These are phyloP conservation scores for Saccharomycopsis capsularis DNA, from an alignment of 805 yeast genomes.

Conservation along the genomic window DNA sequence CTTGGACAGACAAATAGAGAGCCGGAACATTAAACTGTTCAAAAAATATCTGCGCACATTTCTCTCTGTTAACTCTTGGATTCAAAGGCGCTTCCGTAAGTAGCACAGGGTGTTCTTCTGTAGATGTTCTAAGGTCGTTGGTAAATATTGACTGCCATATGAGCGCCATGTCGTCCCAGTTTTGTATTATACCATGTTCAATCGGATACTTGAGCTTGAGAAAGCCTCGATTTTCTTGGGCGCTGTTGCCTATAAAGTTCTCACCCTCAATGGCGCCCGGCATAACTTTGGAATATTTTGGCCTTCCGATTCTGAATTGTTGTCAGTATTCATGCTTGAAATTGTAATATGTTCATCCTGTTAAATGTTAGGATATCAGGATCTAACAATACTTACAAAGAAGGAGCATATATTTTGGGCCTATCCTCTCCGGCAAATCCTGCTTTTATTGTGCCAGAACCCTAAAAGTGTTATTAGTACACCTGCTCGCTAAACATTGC, in stretches of 20 bases:
- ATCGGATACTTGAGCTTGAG: conserved; percentile 65
- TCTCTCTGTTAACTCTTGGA: conserved; percentile 54
- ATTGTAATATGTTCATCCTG: not conserved
- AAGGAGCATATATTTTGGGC: conserved; percentile 60
- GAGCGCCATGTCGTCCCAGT: conserved; percentile 84
- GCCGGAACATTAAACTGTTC: conserved; percentile 73
- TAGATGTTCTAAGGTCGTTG: conserved; percentile 46
- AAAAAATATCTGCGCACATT: conserved; percentile 56
- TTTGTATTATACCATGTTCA: conserved; percentile 65
- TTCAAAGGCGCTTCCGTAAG: conserved; percentile 87
- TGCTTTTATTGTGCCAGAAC: conserved; percentile 78
- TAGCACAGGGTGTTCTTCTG: conserved; percentile 82
- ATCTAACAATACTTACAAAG: conserved; percentile 33
- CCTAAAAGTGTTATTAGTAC: conserved; percentile 30
- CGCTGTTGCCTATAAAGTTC: conserved; percentile 65
- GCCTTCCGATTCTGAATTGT: conserved; percentile 53
- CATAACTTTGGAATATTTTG: conserved; percentile 79
- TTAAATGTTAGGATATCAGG: not conserved
- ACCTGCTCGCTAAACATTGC: not conserved
- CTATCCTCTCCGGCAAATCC: conserved; percentile 91
- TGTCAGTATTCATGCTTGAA: conserved; percentile 13
- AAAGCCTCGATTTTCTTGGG: conserved; percentile 75
- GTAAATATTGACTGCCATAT: conserved; percentile 68
- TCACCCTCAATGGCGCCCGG: conserved; percentile 63
- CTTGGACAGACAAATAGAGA: conserved; percentile 64